Evolutionary conservation across 1,284 basidiomycete genomes (phyloP).

Genomic region (Cystobasidiaceae sp.): DNA sequence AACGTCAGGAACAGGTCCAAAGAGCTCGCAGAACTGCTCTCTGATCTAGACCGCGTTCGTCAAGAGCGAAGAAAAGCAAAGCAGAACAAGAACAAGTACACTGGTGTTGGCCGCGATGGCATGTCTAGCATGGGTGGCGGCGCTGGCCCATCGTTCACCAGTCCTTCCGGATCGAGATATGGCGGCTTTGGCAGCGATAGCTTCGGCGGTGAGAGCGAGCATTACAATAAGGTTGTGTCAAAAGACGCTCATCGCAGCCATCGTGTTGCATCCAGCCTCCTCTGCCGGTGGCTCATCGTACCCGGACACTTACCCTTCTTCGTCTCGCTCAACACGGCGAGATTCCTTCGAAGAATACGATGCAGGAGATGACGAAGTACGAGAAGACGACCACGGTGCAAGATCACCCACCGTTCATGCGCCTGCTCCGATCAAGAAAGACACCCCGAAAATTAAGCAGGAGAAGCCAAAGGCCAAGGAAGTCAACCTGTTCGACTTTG

Average conservation of each 20-base stretch:
- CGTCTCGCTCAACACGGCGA: conserved; percentile 48
- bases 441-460: conserved; percentile 48
- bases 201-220: background rate
- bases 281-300: conserved; percentile 3
- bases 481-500: conserved; percentile 72
- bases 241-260: conserved; percentile 32
- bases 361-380: conserved; percentile 85
- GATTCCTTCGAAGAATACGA: conserved; percentile 81
- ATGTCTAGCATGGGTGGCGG: conserved; percentile 55
- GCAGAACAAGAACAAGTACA: conserved; percentile 85
- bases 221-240: background rate
- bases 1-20: conserved; percentile 94
- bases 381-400: background rate
- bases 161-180: conserved; percentile 55
- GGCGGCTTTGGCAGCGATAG: conserved; percentile 75
- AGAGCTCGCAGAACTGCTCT: conserved; percentile 81
- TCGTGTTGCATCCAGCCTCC: background rate
- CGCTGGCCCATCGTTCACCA: conserved; percentile 47
- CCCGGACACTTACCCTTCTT: conserved; percentile 33
- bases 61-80: conserved; percentile 88
- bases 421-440: conserved; percentile 48
- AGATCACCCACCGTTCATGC: conserved; percentile 35
- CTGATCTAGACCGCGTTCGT: conserved; percentile 87
- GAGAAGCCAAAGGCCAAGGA: conserved; percentile 48
- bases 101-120: conserved; percentile 75